phyloP scores from a whole-genome alignment of 1,139 yeast species.

The Suhomyces yuchorum region DNA sequence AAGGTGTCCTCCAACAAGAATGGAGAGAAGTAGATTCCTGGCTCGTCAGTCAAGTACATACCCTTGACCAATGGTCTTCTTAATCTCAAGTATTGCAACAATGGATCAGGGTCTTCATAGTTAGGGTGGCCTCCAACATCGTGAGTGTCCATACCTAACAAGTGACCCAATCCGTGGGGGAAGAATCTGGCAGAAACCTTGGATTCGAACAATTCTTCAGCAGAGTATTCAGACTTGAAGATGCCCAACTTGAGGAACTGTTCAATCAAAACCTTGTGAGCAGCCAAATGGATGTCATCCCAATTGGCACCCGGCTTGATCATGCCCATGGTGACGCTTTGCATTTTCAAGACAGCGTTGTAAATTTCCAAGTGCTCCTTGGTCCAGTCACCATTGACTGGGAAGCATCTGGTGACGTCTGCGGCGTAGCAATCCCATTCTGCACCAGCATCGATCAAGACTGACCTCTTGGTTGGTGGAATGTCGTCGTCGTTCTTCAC shows the following conservation, averaged over 20 bases:
- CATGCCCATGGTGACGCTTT: slow-evolving; percentile 60
- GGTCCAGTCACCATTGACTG: slow-evolving; percentile 87
- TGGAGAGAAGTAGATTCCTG: slow-evolving; percentile 90
- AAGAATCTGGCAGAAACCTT: slow-evolving; percentile 76
- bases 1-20: slow-evolving; percentile 70
- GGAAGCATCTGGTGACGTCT: slow-evolving; percentile 95
- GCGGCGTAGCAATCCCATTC: slow-evolving; percentile 93
- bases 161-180: slow-evolving; percentile 95
- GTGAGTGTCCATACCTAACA: slow-evolving; percentile 93
- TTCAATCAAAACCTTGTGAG: slow-evolving; percentile 76
- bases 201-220: slow-evolving; percentile 67
- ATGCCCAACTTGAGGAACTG: slow-evolving; percentile 76
- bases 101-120: slow-evolving; percentile 78
- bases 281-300: slow-evolving; percentile 80
- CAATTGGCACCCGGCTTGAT: slow-evolving; percentile 83
- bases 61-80: slow-evolving; percentile 71
- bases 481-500: slow-evolving; percentile 76
- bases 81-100: slow-evolving; percentile 74
- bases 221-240: slow-evolving; percentile 60
- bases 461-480: slow-evolving; percentile 53
- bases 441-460: slow-evolving; percentile 94
- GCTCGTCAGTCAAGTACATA: slow-evolving; percentile 94
- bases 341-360: slow-evolving; percentile 83
- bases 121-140: slow-evolving; percentile 91
- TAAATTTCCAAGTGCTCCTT: slow-evolving; percentile 83